Conservation (phyloP, 2,329 filamentous ascomycete genomes). For the Talaromyces islandicus region DNA sequence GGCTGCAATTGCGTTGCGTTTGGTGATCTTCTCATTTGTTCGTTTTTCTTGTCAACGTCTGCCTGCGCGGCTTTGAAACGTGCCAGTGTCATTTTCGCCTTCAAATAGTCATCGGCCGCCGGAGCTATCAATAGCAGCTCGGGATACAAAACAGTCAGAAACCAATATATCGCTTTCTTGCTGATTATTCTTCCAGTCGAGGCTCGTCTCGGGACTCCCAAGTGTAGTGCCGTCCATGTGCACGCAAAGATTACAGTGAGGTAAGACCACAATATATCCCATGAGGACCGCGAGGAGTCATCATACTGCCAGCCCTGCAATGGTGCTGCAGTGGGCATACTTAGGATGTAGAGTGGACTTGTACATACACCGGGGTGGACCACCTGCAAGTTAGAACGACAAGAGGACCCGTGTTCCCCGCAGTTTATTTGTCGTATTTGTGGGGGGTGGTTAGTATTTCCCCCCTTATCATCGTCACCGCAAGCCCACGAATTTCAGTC, state of each 20-base stretch:
- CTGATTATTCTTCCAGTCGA: background rate
- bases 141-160: background rate
- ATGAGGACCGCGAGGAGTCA: conserved; percentile 8
- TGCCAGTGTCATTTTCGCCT: background rate
- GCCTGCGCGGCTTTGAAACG: background rate
- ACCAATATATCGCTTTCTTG: background rate
- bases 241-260: conserved; percentile 14
- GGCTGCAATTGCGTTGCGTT: too few relatives aligned
- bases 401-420: background rate
- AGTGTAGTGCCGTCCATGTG: conserved; percentile 14
- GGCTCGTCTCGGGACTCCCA: background rate
- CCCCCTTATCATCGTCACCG: background rate
- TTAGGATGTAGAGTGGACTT: background rate
- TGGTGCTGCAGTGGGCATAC: background rate
- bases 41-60: background rate
- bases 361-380: background rate
- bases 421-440: background rate
- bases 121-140: background rate
- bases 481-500: background rate
- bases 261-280: conserved; percentile 16
- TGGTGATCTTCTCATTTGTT: background rate
- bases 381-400: background rate
- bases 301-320: conserved; percentile 1
- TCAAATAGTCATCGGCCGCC: background rate
- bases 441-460: too few relatives aligned